Evolutionary conservation across 2,329 filamentous ascomycete genomes (phyloP).

Genomic region (Fusarium mexicanum): DNA sequence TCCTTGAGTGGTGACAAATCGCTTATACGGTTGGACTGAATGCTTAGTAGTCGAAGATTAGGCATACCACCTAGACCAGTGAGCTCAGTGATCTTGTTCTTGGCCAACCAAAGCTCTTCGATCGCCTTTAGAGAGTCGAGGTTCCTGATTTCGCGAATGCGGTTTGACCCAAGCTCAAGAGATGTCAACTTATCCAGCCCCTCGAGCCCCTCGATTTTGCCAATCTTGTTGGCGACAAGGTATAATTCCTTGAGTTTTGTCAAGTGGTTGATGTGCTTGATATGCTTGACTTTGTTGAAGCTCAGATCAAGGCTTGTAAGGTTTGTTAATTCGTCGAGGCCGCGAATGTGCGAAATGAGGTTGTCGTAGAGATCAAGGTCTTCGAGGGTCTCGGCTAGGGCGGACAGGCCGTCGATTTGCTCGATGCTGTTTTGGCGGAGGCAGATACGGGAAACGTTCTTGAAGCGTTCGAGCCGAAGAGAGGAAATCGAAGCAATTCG

Average conservation of each 20-base stretch:
- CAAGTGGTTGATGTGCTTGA: conserved; percentile 86
- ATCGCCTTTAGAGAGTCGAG: conserved; percentile 79
- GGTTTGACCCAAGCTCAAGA: conserved; percentile 91
- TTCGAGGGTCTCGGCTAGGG: conserved; percentile 71
- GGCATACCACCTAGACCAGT: conserved; percentile 77
- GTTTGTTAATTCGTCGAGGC: conserved; percentile 79
- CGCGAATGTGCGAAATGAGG: conserved; percentile 85
- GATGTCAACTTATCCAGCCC: conserved; percentile 79
- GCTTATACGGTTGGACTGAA: conserved; percentile 93
- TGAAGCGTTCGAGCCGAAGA: conserved; percentile 86
- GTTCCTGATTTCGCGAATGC: conserved; percentile 88
- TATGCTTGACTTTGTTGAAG: conserved; percentile 99
- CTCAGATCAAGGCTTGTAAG: conserved; percentile 87
- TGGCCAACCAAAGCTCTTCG: conserved; percentile 93
- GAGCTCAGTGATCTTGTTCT: conserved; percentile 93
- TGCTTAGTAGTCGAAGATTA: conserved; percentile 87
- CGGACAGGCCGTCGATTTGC: conserved; percentile 77
- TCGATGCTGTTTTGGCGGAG: conserved; percentile 93
- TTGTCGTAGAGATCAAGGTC: conserved; percentile 98
- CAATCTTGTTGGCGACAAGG: conserved; percentile 95
- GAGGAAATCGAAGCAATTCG: conserved; percentile 81
- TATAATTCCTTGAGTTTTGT: conserved; percentile 83
- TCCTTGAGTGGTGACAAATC: conserved; percentile 79
- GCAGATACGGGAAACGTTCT: conserved; percentile 78
- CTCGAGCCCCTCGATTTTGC: conserved; percentile 84